phyloP scores from a whole-genome alignment of 345 rosid genomes.

The Microcos paniculata region DNA sequence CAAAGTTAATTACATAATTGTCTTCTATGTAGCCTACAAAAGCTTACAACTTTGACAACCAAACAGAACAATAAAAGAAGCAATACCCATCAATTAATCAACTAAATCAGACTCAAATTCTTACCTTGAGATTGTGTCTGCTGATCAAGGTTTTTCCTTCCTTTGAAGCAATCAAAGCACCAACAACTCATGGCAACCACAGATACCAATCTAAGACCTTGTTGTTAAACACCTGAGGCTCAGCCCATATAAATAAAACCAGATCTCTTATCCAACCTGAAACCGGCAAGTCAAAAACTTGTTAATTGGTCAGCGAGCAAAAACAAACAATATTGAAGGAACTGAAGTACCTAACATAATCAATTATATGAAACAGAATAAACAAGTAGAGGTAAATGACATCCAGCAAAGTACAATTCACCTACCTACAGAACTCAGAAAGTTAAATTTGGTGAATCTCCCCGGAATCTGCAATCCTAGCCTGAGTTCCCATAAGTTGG shows the following conservation, averaged over 20 bases:
- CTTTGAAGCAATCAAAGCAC: slow-evolving; percentile 50
- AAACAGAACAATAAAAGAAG: slow-evolving; percentile 7
- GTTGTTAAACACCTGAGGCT: slow-evolving; percentile 3
- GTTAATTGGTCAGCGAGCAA: not conserved
- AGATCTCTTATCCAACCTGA: slow-evolving; percentile 15
- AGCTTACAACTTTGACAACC: not conserved
- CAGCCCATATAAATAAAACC: slow-evolving; percentile 8
- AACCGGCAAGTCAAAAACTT: not conserved
- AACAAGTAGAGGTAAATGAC: not conserved
- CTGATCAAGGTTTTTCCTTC: slow-evolving; percentile 26
- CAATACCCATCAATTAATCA: not conserved
- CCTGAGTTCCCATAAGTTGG: not conserved
- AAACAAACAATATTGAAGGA: not conserved
- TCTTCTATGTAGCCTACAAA: too few relatives aligned
- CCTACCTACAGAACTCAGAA: not conserved
- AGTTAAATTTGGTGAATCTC: not conserved
- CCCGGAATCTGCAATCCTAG: slow-evolving; percentile 10
- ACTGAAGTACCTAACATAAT: not conserved
- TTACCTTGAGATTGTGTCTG: slow-evolving; percentile 52
- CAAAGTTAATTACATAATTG: too few relatives aligned
- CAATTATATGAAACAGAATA: slow-evolving; percentile 3
- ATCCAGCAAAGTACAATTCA: not conserved
- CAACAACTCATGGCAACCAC: slow-evolving; percentile 47
- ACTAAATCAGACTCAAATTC: not conserved
- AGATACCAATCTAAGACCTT: not conserved